Conservation (phyloP, 139 green algal genomes). For the Trebouxia sp. region DNA sequence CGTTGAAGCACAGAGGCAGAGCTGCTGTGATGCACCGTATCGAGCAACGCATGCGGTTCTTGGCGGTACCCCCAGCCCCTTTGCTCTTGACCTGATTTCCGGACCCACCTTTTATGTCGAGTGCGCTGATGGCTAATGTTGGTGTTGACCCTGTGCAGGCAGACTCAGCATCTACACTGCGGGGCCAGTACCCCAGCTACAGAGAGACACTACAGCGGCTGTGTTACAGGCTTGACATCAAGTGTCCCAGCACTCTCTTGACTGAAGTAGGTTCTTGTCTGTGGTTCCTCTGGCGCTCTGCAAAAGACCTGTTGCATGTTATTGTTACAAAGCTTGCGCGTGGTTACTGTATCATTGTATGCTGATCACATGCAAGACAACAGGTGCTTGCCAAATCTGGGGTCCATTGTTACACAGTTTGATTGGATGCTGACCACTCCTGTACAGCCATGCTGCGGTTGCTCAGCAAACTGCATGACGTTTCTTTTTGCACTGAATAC, state of each 20-base stretch:
- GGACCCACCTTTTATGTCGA: not conserved
- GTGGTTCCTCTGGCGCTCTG: not conserved
- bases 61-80: conserved; percentile 51
- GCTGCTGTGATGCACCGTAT: conserved; percentile 51
- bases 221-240: conserved; percentile 54
- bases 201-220: conserved; percentile 70
- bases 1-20: conserved; percentile 43
- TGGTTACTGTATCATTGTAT: no score
- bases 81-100: not conserved
- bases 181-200: conserved; percentile 68
- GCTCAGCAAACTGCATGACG: not conserved
- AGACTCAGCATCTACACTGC: conserved; percentile 57
- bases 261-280: conserved; percentile 25
- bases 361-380: no score
- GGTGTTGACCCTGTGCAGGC: conserved; percentile 40
- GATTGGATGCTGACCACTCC: not conserved
- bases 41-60: conserved; percentile 79
- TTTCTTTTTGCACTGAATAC: not conserved
- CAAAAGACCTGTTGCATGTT: not conserved
- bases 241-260: conserved; percentile 45
- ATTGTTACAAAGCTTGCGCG: no score
- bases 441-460: not conserved
- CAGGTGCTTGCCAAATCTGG: not conserved
- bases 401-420: not conserved
- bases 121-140: not conserved